Percentiles rank a stretch among this genome's conserved stretches.
Evolutionary conservation across 352 stramenopile species (phyloP).

Genomic region (Phytophthora ramorum): DNA sequence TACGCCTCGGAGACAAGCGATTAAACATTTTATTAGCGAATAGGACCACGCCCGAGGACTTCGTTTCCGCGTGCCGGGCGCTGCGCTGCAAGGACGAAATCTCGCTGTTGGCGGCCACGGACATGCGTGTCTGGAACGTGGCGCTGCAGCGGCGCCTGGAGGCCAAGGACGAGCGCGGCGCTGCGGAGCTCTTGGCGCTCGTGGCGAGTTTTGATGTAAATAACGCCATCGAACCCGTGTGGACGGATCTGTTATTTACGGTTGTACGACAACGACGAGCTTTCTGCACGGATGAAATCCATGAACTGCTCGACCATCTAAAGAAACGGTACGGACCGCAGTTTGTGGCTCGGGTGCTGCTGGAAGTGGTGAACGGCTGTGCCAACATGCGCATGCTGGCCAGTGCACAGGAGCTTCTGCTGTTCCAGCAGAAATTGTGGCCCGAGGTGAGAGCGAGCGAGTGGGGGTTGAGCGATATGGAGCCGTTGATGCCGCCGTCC

Average conservation of each 20-base stretch:
- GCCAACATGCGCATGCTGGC: constrained; percentile 69
- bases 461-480: not conserved
- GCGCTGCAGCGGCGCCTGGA: constrained; percentile 64
- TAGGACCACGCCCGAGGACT: constrained; percentile 35
- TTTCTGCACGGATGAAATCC: constrained; percentile 39
- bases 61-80: constrained; percentile 44
- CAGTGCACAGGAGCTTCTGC: constrained; percentile 52
- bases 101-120: constrained; percentile 50
- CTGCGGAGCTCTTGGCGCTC: constrained; percentile 59
- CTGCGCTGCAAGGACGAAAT: constrained; percentile 53
- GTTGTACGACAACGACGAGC: constrained; percentile 54
- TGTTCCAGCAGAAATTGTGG: constrained; percentile 52
- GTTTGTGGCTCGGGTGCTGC: constrained; percentile 54
- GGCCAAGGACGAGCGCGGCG: constrained; percentile 50
- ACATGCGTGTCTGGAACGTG: constrained; percentile 64
- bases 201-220: constrained; percentile 47
- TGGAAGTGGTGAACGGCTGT: constrained; percentile 71
- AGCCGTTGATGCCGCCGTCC: constrained; percentile 47
- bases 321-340: constrained; percentile 39
- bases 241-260: constrained; percentile 80
- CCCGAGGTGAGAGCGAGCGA: constrained; percentile 15
- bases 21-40: constrained; percentile 47
- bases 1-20: constrained; percentile 39
- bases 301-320: constrained; percentile 47
- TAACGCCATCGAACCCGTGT: constrained; percentile 66